A percentile compares a stretch with the other conserved stretches of the same genome.
These are phyloP conservation scores for Colletotrichum eleusines DNA, from an alignment of 2,329 filamentous ascomycete species.

Conservation along the genomic window DNA sequence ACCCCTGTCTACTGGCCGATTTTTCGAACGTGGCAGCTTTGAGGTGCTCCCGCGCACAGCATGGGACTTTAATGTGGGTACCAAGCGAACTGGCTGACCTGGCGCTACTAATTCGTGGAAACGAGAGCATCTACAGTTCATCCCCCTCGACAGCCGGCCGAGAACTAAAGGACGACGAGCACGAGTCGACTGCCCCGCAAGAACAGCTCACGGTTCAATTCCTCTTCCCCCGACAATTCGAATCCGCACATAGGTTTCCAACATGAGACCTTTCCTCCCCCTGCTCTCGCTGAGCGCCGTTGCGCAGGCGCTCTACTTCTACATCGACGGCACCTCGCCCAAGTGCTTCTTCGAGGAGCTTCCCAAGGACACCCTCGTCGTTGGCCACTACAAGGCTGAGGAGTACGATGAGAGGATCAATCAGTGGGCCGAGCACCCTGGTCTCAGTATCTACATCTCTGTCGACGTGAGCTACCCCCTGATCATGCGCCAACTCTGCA, in stretches of 20 bases:
- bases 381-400: constrained; percentile 90
- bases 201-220: not conserved
- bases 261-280: constrained; percentile 72
- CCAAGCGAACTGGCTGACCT: constrained; percentile 37
- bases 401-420: constrained; percentile 81
- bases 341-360: constrained; percentile 99
- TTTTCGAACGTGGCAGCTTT: constrained; percentile 69
- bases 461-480: constrained; percentile 74
- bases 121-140: constrained; percentile 29
- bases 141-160: constrained; percentile 26
- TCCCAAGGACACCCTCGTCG: constrained; percentile 95
- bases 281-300: constrained; percentile 74
- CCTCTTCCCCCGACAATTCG: not conserved
- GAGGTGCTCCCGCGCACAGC: constrained; percentile 36
- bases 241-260: constrained; percentile 41
- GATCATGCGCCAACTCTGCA: constrained; percentile 1
- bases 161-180: constrained; percentile 19
- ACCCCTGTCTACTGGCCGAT: constrained; percentile 48
- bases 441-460: constrained; percentile 87
- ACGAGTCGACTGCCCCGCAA: not conserved
- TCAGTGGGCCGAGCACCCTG: constrained; percentile 78
- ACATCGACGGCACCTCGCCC: constrained; percentile 84
- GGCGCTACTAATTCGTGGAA: constrained; percentile 38
- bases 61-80: constrained; percentile 41
- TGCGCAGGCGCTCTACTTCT: constrained; percentile 93